These are phyloP conservation scores for Marchantia paleacea DNA, from an alignment of 225 moss, liverwort and hornwort genomes.

Conservation along the genomic window DNA sequence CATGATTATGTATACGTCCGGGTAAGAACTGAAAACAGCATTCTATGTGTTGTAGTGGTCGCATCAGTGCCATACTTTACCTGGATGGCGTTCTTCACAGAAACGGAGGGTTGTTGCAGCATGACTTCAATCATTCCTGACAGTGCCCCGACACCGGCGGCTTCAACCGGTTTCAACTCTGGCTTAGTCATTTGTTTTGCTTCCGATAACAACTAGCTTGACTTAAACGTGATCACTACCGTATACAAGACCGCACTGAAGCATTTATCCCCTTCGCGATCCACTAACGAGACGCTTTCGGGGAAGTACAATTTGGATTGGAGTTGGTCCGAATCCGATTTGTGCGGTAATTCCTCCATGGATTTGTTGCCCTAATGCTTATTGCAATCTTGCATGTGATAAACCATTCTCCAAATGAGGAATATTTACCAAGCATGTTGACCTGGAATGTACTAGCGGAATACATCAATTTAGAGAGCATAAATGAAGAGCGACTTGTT, in stretches of 20 bases:
- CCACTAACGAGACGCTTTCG: background rate
- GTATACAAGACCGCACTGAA: background rate
- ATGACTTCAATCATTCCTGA: constrained; percentile 63
- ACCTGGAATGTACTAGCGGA: too few species aligned
- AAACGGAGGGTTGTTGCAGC: constrained; percentile 62
- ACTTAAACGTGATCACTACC: background rate
- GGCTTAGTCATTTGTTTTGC: background rate
- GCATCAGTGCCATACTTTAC: constrained; percentile 15
- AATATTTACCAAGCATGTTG: too few species aligned
- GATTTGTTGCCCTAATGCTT: too few species aligned
- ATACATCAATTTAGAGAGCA: too few species aligned
- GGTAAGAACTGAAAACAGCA: too few species aligned
- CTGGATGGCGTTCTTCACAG: constrained; percentile 66
- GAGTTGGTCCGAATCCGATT: background rate
- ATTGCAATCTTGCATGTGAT: too few species aligned
- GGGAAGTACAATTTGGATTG: background rate
- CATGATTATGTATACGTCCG: too few species aligned
- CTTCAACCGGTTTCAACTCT: constrained; percentile 46
- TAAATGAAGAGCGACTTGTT: too few species aligned
- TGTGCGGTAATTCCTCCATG: background rate
- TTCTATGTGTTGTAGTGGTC: too few species aligned
- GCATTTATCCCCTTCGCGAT: too few species aligned
- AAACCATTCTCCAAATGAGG: too few species aligned
- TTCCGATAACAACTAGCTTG: background rate
- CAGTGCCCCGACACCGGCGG: constrained; percentile 55